These are phyloP conservation scores for Aspergillus incahuasiensis DNA, from an alignment of 495 filamentous ascomycete genomes.

Conservation along the genomic window DNA sequence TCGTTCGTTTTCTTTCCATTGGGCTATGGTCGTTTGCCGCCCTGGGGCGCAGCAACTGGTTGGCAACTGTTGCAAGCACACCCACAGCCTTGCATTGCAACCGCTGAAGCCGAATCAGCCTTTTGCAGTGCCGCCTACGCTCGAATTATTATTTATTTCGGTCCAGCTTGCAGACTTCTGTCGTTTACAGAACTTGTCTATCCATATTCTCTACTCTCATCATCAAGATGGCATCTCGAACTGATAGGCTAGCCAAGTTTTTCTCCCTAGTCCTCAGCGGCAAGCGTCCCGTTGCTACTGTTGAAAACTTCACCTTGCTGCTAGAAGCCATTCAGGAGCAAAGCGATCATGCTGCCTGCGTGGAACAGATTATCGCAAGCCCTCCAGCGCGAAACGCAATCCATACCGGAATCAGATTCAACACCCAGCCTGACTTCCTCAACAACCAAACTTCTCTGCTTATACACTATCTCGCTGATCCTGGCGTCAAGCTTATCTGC, in stretches of 20 bases:
- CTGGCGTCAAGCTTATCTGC: slow-evolving; percentile 45
- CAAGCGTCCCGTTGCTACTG: slow-evolving; percentile 25
- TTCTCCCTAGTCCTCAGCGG: slow-evolving; percentile 30
- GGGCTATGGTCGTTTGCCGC: neutral
- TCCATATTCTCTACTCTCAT: neutral
- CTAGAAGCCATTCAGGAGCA: slow-evolving; percentile 56
- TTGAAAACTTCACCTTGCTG: slow-evolving; percentile 47
- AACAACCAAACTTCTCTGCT: slow-evolving; percentile 31
- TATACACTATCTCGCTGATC: slow-evolving; percentile 28
- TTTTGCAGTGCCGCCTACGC: neutral
- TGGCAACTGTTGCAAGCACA: neutral
- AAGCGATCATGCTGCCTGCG: slow-evolving; percentile 42
- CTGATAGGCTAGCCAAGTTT: slow-evolving; percentile 24
- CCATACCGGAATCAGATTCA: slow-evolving; percentile 43
- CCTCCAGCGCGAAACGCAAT: slow-evolving; percentile 44
- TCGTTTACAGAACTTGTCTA: neutral
- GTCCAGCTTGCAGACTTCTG: neutral
- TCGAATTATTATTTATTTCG: neutral
- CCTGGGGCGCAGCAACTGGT: neutral
- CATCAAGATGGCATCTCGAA: slow-evolving; percentile 17
- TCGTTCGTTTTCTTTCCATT: neutral
- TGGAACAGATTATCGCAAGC: slow-evolving; percentile 53
- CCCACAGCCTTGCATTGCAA: neutral
- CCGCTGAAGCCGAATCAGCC: neutral
- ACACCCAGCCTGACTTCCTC: slow-evolving; percentile 48